Evolutionary conservation across 2,329 filamentous ascomycete species (phyloP).

Genomic region (Bimuria novae-zelandiae): DNA sequence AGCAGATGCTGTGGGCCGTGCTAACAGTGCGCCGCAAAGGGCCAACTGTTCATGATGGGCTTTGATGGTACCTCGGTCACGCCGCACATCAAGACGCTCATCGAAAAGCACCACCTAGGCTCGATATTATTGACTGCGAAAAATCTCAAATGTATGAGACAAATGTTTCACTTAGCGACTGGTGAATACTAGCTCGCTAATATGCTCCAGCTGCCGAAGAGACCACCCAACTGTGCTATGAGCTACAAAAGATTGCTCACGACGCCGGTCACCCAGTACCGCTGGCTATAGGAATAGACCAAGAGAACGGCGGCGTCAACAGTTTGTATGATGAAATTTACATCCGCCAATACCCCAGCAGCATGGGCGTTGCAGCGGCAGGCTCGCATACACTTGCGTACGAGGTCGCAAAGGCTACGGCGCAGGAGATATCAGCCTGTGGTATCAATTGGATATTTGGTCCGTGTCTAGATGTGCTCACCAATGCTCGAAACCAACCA

Average conservation of each 20-base stretch:
- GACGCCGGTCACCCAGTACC: conserved; percentile 89
- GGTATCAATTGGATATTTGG: conserved; percentile 96
- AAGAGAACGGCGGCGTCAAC: conserved; percentile 98
- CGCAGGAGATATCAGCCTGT: conserved; percentile 87
- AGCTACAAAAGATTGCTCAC: conserved; percentile 89
- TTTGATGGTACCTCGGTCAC: conserved; percentile 86
- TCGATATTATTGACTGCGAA: conserved; percentile 84
- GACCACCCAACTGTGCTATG: conserved; percentile 83
- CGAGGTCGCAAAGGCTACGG: conserved; percentile 89
- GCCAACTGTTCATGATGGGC: conserved; percentile 80
- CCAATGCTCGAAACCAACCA: conserved; percentile 88
- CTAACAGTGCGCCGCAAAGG: conserved; percentile 60
- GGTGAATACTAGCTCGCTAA: conserved; percentile 21
- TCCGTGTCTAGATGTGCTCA: conserved; percentile 90
- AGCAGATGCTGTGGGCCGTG: conserved; percentile 19
- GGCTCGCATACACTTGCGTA: conserved; percentile 84
- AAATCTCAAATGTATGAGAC: conserved; percentile 75
- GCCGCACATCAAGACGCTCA: conserved; percentile 78
- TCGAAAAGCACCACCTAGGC: conserved; percentile 84
- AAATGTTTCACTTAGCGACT: conserved; percentile 12
- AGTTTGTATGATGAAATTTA: conserved; percentile 95
- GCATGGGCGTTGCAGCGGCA: conserved; percentile 95
- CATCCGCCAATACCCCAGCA: conserved; percentile 93
- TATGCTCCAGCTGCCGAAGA: conserved; percentile 77
- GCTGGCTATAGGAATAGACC: conserved; percentile 87